phyloP scores from a whole-genome alignment of 257 asterid species.

The Gynochthodes officinalis region DNA sequence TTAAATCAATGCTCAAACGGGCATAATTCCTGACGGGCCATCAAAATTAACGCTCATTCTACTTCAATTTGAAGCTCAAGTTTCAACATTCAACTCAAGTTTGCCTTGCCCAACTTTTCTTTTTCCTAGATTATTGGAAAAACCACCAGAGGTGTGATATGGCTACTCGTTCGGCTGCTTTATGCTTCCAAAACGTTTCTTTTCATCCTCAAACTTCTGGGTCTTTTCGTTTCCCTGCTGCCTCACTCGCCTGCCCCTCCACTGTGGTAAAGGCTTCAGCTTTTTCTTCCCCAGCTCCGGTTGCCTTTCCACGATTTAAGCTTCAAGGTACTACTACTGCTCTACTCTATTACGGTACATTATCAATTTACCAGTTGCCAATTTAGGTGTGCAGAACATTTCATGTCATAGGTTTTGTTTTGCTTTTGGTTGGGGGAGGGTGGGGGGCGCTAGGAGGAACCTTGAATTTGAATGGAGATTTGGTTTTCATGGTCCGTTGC shows the following conservation, averaged over 20 bases:
- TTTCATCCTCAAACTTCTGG: conserved; percentile 37
- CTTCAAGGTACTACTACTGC: conserved; percentile 40
- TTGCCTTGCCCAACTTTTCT: background rate
- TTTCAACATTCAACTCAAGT: conserved; percentile 4
- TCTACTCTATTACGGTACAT: background rate
- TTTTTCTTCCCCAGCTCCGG: conserved; percentile 33
- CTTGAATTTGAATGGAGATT: background rate
- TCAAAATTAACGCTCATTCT: conserved; percentile 12
- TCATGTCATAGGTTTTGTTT: too few species aligned
- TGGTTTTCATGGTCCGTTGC: background rate
- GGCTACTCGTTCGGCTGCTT: conserved; percentile 60
- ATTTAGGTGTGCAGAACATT: too few species aligned
- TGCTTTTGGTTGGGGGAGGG: too few species aligned
- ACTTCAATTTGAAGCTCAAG: conserved; percentile 18
- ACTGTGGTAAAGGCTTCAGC: conserved; percentile 33
- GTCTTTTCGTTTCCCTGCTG: conserved; percentile 22
- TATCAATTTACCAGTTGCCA: background rate
- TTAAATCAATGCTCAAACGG: background rate
- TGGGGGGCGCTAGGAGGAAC: too few species aligned
- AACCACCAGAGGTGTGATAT: conserved; percentile 22
- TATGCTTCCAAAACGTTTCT: conserved; percentile 48
- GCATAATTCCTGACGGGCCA: background rate
- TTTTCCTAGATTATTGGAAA: background rate
- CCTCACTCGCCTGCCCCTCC: conserved; percentile 35
- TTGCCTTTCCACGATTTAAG: conserved; percentile 38